Percentiles rank a stretch among this genome's conserved stretches.
Conservation (phyloP, 2,329 filamentous ascomycete species). For the Penicillium fuscoglaucum region DNA sequence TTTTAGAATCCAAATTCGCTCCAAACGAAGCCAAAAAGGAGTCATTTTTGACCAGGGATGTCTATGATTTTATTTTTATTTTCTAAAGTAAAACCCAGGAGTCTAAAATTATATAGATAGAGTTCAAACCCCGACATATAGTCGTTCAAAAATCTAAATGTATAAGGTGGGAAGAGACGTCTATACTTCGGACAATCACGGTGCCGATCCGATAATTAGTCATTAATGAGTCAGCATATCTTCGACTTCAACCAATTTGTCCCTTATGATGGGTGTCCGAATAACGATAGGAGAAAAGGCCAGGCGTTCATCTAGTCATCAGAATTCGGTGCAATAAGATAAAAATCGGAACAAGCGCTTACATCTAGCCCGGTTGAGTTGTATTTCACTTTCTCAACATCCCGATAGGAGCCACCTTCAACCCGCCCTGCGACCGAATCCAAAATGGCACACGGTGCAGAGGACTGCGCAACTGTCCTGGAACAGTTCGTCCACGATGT, state of each 20-base stretch:
- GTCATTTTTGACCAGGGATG: background rate
- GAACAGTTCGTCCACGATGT: conserved; percentile 67
- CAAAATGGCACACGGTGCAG: conserved; percentile 50
- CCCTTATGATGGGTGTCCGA: background rate
- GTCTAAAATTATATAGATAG: too few species aligned
- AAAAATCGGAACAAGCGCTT: background rate
- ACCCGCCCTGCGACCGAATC: conserved; percentile 3
- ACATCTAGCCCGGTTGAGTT: background rate
- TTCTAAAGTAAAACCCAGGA: too few species aligned
- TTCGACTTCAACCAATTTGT: background rate
- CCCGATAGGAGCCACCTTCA: background rate
- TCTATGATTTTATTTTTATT: too few species aligned
- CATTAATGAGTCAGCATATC: background rate
- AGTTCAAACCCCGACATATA: too few species aligned
- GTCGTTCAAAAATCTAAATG: background rate
- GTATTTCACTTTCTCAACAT: background rate
- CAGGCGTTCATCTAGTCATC: background rate
- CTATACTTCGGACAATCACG: background rate
- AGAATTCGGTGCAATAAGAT: background rate
- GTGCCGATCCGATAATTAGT: background rate
- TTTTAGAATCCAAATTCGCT: background rate
- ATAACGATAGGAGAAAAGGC: background rate
- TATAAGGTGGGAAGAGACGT: background rate
- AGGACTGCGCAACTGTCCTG: conserved; percentile 63
- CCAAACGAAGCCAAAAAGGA: background rate